A percentile compares a stretch with the other conserved stretches of the same genome.
These are phyloP conservation scores for Exophiala lecanii-corni DNA, from an alignment of 2,329 filamentous ascomycete genomes.

Conservation along the genomic window DNA sequence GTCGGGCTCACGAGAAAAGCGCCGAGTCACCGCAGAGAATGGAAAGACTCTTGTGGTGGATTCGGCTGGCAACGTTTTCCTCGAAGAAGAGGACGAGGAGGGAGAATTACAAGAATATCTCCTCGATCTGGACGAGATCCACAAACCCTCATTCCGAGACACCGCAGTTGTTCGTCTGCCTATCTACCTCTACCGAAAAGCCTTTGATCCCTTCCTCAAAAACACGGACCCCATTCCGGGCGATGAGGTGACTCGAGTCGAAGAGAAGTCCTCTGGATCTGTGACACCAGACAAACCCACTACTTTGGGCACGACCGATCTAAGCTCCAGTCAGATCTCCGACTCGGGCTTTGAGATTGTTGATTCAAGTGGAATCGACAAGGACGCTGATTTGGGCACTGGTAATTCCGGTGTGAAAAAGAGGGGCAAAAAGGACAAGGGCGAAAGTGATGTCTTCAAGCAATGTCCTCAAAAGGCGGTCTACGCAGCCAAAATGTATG, in stretches of 20 bases:
- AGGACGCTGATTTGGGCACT: constrained; percentile 18
- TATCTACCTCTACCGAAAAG: constrained; percentile 61
- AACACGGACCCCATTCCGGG: constrained; percentile 9
- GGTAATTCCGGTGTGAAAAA: constrained; percentile 19
- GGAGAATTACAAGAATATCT: constrained; percentile 78
- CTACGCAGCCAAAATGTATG: not conserved
- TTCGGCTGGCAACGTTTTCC: constrained; percentile 82
- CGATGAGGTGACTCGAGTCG: constrained; percentile 5
- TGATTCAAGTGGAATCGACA: constrained; percentile 23
- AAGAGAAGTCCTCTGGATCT: constrained; percentile 1
- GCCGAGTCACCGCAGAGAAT: constrained; percentile 87
- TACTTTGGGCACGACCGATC: constrained; percentile 3
- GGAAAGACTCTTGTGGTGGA: constrained; percentile 94
- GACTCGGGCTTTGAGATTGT: constrained; percentile 28
- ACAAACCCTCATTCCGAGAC: constrained; percentile 69
- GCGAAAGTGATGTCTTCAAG: no score
- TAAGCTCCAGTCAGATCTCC: constrained; percentile 24
- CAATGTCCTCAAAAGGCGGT: not conserved
- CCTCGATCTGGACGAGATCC: constrained; percentile 82
- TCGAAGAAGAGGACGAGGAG: constrained; percentile 88
- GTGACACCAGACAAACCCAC: constrained; percentile 13
- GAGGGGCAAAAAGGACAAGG: constrained; percentile 25
- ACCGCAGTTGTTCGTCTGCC: constrained; percentile 80
- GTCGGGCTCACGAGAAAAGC: constrained; percentile 70
- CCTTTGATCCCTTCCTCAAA: constrained; percentile 51